These are phyloP conservation scores for Coemansia sp. DNA, from an alignment of 192 early-diverging fungal genomes.

Conservation along the genomic window DNA sequence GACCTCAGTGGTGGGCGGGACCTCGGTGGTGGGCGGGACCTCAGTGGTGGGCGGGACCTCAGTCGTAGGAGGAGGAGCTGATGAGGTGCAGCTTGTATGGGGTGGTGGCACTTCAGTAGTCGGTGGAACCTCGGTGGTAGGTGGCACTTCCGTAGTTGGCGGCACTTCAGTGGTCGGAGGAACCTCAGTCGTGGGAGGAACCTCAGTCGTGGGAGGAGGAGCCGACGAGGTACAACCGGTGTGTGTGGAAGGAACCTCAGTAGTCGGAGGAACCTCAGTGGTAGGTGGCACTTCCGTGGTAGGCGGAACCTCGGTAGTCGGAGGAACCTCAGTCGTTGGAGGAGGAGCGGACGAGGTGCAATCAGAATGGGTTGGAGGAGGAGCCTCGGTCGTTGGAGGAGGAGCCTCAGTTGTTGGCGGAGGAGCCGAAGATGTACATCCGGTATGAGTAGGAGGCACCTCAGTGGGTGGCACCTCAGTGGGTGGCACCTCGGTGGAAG, in stretches of 20 bases:
- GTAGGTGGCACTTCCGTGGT: constrained; percentile 14
- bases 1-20: constrained; percentile 6
- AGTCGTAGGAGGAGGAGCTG: constrained; percentile 6
- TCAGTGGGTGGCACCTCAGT: constrained; percentile 16
- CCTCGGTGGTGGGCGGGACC: constrained; percentile 5
- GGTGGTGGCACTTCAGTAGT: constrained; percentile 9
- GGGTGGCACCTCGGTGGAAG: constrained; percentile 5
- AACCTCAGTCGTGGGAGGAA: constrained; percentile 9
- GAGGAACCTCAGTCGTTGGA: constrained; percentile 7
- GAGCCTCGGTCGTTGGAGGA: background rate
- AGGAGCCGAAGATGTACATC: constrained; percentile 6
- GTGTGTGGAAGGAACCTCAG: constrained; percentile 18
- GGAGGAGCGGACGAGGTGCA: constrained; percentile 9
- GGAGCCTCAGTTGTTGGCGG: constrained; percentile 2
- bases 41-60: background rate
- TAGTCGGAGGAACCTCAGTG: constrained; percentile 8
- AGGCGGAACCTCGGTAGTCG: constrained; percentile 5
- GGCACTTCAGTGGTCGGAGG: background rate
- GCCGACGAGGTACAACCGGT: constrained; percentile 1
- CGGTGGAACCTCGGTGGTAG: constrained; percentile 18
- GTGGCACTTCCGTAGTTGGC: constrained; percentile 16
- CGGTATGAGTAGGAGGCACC: constrained; percentile 12
- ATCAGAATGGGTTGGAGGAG: background rate
- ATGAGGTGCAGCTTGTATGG: constrained; percentile 8
- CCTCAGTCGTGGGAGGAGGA: constrained; percentile 24